Evolutionary conservation across 352 stramenopile genomes (phyloP).

Genomic region (Pythium chondricola): DNA sequence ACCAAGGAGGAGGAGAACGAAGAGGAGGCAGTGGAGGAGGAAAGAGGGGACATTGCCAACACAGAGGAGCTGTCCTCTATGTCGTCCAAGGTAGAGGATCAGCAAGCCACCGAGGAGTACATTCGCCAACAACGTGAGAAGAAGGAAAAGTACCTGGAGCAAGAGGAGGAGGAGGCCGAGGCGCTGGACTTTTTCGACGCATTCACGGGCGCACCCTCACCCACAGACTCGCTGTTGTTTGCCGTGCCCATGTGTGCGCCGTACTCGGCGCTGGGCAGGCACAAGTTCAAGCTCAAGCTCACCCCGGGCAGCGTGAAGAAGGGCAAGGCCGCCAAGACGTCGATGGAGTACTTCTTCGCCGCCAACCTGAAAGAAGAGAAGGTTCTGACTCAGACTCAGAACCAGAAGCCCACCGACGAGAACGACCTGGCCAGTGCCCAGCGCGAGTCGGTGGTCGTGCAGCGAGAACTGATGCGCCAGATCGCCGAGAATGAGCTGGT

Average conservation of each 20-base stretch:
- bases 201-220: slow-evolving; percentile 72
- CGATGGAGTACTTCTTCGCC: slow-evolving; percentile 78
- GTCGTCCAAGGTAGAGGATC: too few species aligned
- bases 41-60: slow-evolving; percentile 10
- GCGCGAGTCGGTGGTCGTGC: slow-evolving; percentile 57
- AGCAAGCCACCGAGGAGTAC: slow-evolving; percentile 35
- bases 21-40: slow-evolving; percentile 1
- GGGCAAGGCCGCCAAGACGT: slow-evolving; percentile 86
- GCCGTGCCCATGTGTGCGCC: slow-evolving; percentile 90
- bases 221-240: slow-evolving; percentile 84
- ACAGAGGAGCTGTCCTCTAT: too few species aligned
- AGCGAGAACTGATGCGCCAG: slow-evolving; percentile 87
- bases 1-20: slow-evolving; percentile 20
- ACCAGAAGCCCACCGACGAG: slow-evolving; percentile 4
- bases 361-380: slow-evolving; percentile 72
- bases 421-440: slow-evolving; percentile 36
- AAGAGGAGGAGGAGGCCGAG: slow-evolving; percentile 81
- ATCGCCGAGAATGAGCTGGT: slow-evolving; percentile 87
- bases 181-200: slow-evolving; percentile 75
- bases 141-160: slow-evolving; percentile 77
- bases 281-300: slow-evolving; percentile 93
- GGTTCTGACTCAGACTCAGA: slow-evolving; percentile 15
- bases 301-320: slow-evolving; percentile 87
- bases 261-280: slow-evolving; percentile 80
- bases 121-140: slow-evolving; percentile 73